Evolutionary conservation across 176 grass and related monocot species (phyloP), one percentile per base, ranked within the genome.

Genomic region (Oryza officinalis): DNA sequence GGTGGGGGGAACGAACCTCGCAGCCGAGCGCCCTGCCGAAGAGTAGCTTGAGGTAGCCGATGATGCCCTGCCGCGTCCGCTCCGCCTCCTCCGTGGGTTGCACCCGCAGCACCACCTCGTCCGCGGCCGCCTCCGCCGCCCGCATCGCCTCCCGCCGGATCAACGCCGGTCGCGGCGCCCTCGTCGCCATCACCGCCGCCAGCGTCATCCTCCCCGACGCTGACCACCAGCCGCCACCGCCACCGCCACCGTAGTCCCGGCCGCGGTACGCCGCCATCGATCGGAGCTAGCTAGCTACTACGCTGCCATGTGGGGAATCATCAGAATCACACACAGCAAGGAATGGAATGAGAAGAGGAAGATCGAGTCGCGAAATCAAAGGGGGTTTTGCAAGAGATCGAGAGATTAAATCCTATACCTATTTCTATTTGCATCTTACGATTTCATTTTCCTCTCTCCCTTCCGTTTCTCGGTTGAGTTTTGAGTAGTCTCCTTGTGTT

Each of bases 71-170:
- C 25, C 95, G 80, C 50, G 81, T 86, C 37, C 18, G 40, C 66
- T 98, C 87, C 44, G 95, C 92, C 82, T 86, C 87, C 73, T 17
- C 38, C 14, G 95, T 98, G 13, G 95, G 95, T 41, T 86, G 82
- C 50, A 98, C 77, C 63, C 81, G 85, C 13, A 75, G 40, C 18
- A 93, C 5, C 75, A 98, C 90, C 87, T 90, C 75, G 20, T 64
- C 1, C 3, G 88, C 92, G 20, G 70, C 78, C 47, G 13, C 71
- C 86, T 93, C 95, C 20, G 88, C 95, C 12, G 68, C 77, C 11
- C 40, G 25, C 49, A 86, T 4, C 71, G 82, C 44, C 61, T 79
- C 72, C 9, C 75, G 23, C 63, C 26, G 74, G 67, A 84, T 69
- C 65, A 3, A 1, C 27, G 32, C 10, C 38, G 54, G n/a, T 40